Percentiles rank a stretch among this genome's conserved stretches.
Evolutionary conservation across 805 yeast genomes (phyloP).

Genomic region (Candida orba): DNA sequence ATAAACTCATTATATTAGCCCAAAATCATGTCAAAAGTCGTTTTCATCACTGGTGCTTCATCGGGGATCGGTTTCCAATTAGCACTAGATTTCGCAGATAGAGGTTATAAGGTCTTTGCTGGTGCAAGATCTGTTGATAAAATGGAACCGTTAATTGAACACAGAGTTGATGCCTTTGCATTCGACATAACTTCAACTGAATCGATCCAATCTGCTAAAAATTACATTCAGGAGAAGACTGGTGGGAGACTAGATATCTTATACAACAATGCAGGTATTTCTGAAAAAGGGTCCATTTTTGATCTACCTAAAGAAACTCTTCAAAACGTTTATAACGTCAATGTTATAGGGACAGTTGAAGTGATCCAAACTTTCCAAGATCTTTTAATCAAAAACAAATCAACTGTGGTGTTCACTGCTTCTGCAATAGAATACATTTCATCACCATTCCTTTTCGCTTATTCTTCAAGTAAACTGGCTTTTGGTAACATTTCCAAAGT

Average conservation of each 20-base stretch:
- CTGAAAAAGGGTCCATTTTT: constrained; percentile 22
- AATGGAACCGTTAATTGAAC: constrained; percentile 26
- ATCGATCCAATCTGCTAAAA: constrained; percentile 22
- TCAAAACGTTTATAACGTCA: constrained; percentile 24
- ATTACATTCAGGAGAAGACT: constrained; percentile 21
- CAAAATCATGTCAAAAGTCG: constrained; percentile 17
- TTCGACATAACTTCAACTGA: constrained; percentile 31
- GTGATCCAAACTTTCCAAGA: constrained; percentile 28
- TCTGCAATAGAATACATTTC: constrained; percentile 29
- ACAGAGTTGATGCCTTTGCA: constrained; percentile 26
- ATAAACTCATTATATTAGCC: too few species aligned
- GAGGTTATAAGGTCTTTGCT: constrained; percentile 34
- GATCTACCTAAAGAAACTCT: constrained; percentile 26
- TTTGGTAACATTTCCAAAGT: constrained; percentile 30
- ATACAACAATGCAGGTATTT: constrained; percentile 35
- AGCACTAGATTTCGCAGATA: constrained; percentile 35
- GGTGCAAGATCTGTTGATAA: constrained; percentile 25
- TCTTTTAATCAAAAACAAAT: constrained; percentile 27
- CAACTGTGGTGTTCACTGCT: constrained; percentile 32
- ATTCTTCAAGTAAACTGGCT: constrained; percentile 34
- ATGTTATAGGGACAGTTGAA: constrained; percentile 33
- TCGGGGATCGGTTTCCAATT: constrained; percentile 50
- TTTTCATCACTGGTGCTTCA: constrained; percentile 54
- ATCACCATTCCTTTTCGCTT: constrained; percentile 28
- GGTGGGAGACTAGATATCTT: constrained; percentile 31